A percentile compares a stretch with the other conserved stretches of the same genome.
phyloP scores from a whole-genome alignment of 208 protist species.

The Acanthamoeba healyi region DNA sequence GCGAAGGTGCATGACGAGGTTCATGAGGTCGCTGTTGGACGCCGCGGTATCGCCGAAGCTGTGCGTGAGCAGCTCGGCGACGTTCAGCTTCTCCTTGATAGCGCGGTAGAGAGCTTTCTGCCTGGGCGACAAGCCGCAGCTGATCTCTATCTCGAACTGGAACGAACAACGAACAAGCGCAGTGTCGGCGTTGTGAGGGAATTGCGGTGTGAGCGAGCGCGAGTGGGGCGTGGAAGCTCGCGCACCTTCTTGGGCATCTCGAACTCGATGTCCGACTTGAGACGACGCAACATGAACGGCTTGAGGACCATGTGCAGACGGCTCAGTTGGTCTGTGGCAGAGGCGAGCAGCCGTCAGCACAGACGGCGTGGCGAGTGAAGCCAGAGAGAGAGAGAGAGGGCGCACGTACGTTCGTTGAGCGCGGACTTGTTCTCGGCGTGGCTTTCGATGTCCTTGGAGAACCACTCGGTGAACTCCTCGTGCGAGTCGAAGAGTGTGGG shows the following conservation, averaged over 20 bases:
- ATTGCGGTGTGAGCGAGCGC: no score
- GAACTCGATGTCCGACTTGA: slow-evolving; percentile 96
- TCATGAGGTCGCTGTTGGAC: slow-evolving; percentile 79
- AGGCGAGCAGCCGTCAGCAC: background rate
- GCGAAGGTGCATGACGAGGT: slow-evolving; percentile 85
- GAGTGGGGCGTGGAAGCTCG: background rate
- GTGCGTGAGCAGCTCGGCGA: slow-evolving; percentile 76
- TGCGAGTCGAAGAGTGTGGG: slow-evolving; percentile 93
- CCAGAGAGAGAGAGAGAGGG: background rate
- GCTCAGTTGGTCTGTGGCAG: slow-evolving; percentile 85
- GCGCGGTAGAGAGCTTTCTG: slow-evolving; percentile 79
- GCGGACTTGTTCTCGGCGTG: slow-evolving; percentile 80
- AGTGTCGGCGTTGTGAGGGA: no score
- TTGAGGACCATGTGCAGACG: slow-evolving; percentile 95
- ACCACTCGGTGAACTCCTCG: slow-evolving; percentile 93
- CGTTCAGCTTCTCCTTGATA: slow-evolving; percentile 72
- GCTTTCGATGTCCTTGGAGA: slow-evolving; percentile 91
- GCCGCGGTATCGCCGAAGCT: slow-evolving; percentile 19
- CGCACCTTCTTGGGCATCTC: slow-evolving; percentile 93
- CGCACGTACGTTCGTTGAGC: slow-evolving; percentile 78
- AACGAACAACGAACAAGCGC: background rate
- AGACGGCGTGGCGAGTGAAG: background rate
- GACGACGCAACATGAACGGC: slow-evolving; percentile 96
- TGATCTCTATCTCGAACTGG: slow-evolving; percentile 76
- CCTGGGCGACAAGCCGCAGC: slow-evolving; percentile 72